Evolutionary conservation across 495 filamentous ascomycete genomes (phyloP), one percentile per base, ranked within the genome.

Genomic region (Penicillium riverlandense): DNA sequence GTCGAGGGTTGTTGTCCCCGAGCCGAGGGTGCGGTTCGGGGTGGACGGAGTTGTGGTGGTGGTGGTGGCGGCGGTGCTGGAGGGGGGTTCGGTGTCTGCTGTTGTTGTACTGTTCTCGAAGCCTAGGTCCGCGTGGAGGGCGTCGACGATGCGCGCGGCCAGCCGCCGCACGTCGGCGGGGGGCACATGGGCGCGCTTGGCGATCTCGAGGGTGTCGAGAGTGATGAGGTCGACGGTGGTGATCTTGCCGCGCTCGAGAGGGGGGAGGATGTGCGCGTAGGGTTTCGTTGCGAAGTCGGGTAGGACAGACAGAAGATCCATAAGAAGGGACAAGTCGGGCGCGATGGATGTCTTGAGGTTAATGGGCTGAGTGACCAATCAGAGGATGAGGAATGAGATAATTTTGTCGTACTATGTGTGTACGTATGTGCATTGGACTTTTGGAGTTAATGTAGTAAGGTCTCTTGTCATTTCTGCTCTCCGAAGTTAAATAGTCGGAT

Each of bases 201-300:
- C 87, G 55, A 98, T 78, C 54, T 95, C 88, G 41, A 85, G 71
- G 7, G 80, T 73, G 62, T 95, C 85, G 50, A 94, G 81, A 1
- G 86, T 86, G 53, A 98, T 74, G 31, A 98, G 81, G 58, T 98
- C 92, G 49, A 80, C 82, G 16, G 82, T 86, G 6, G 84, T 88
- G 57, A 96, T 70, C 28, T 70, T 62, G 57, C 79, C 72, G 57
- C 79, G 78, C 62, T 96, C 90, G 31, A 96, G 72, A 1, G 82
- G 82, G 1, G 88, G 83, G 16, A 96, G 68, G 12, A 96, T 83
- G 55, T 84, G 79, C 6, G 81, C 71, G 61, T 81, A 88, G 14
- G 70, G 61, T 54, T 77, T 75, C 44, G 78, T 80, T 50, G 77
- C 68, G 67, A 96, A 95, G 65, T 76, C 69, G 52, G 92, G 92